Evolutionary conservation across 805 yeast genomes (phyloP).

Genomic region (Zygosaccharomyces siamensis): DNA sequence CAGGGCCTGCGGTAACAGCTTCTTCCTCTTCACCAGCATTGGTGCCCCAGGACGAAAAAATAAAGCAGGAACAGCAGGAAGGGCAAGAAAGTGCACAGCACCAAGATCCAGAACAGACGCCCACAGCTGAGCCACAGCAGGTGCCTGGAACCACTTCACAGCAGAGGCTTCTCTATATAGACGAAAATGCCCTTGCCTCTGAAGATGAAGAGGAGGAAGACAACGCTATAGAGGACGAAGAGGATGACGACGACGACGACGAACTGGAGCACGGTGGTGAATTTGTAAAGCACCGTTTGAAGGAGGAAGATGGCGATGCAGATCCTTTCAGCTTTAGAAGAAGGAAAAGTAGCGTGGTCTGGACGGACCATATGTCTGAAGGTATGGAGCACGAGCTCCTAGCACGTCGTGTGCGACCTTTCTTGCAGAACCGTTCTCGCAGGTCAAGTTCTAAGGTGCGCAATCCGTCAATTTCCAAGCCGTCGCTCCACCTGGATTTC

Average conservation of each 20-base stretch:
- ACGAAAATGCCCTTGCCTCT: slow-evolving; percentile 38
- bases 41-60: too few relatives aligned
- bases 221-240: slow-evolving; percentile 32
- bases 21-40: not conserved
- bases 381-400: slow-evolving; percentile 18
- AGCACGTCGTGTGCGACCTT: slow-evolving; percentile 16
- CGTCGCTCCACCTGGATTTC: slow-evolving; percentile 13
- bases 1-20: not conserved
- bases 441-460: slow-evolving; percentile 21
- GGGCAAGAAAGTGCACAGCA: not conserved
- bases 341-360: slow-evolving; percentile 28
- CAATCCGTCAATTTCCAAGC: slow-evolving; percentile 19
- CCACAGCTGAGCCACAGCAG: not conserved
- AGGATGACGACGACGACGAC: slow-evolving; percentile 29
- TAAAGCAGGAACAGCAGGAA: not conserved
- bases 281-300: too few relatives aligned
- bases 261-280: slow-evolving; percentile 4
- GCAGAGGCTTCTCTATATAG: slow-evolving; percentile 34
- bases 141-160: slow-evolving; percentile 3
- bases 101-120: not conserved
- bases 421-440: slow-evolving; percentile 15
- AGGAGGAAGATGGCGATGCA: slow-evolving; percentile 7
- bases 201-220: slow-evolving; percentile 33
- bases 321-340: slow-evolving; percentile 18
- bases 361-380: slow-evolving; percentile 25